Base-by-base conservation (phyloP, 805 yeast genomes). In the Zygoascus flipseniorum region DNA sequence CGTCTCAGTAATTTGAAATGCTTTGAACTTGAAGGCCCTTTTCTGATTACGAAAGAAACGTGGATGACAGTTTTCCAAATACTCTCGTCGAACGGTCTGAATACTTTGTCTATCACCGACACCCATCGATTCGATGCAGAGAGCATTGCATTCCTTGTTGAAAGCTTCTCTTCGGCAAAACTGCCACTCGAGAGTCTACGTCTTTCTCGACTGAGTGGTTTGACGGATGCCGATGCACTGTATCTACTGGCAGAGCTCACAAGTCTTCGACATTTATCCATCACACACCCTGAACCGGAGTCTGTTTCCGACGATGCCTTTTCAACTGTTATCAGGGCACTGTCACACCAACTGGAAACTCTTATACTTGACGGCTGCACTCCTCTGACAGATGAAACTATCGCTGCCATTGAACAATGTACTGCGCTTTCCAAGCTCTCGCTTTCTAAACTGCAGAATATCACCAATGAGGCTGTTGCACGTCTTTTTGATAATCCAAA, bases 21-120 rank as follows among this genome's bases (percentile, higher is more conserved):
- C 13, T 53, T 92, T 8, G 71, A 77, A n/a, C 69, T 93, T 39
- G 90, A 92, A 67, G 99, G 99, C 0, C 89, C 97, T 0, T 93
- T 93, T 65, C 70, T 93, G 59, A 83, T 93, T 47, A 82, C 84
- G 62, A 87, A 85, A 58, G 69, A 68, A 0, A 74, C 82, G 53
- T 93, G 99, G 99, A 79, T 80, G 58, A 76, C 72, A 6, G 89
- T 85, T 57, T 86, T 93, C 62, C 80, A 79, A 50, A 58, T 63
- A 1, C 72, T 79, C 56, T 86, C 85, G 1, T 66, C 74, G 1
- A 72, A 78, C 18, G 31, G 37, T n/a, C 70, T 93, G 52, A 71
- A 69, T 23, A 71, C 72, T 45, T 80, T 93, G 59, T 83, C 83
- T 56, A 65, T 93, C 10, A 73, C 82, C 39, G 87, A 89, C 62